Evolutionary conservation across 768 basidiomycete species (phyloP).

Genomic region (Pisolithus microcarpus): DNA sequence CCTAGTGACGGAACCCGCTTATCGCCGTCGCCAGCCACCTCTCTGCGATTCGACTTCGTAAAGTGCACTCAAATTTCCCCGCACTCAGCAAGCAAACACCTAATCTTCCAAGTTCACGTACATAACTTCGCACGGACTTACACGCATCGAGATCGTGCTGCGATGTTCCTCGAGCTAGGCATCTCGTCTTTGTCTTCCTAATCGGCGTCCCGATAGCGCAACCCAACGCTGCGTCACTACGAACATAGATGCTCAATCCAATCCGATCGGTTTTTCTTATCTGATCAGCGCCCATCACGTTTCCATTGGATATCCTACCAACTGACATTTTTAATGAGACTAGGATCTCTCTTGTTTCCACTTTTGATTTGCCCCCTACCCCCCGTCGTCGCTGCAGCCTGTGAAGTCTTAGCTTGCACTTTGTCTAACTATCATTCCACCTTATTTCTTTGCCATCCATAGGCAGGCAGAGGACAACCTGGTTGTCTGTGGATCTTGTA

Average conservation of each 20-base stretch:
- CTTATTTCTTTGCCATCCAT: conserved; percentile 2
- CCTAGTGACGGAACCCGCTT: not conserved
- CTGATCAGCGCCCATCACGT: not conserved
- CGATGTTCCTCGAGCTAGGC: conserved; percentile 8
- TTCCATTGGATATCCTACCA: conserved; percentile 6
- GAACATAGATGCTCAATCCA: not conserved
- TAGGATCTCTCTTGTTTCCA: conserved; percentile 6
- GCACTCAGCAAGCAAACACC: not conserved
- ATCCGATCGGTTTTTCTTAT: conserved; percentile 1
- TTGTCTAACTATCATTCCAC: conserved; percentile 13
- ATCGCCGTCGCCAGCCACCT: not conserved
- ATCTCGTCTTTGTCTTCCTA: not conserved
- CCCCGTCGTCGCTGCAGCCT: conserved; percentile 1
- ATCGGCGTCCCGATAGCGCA: conserved; percentile 1
- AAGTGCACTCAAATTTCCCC: not conserved
- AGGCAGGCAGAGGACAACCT: not conserved
- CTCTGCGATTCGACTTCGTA: not conserved
- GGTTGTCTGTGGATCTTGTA: conserved; percentile 6
- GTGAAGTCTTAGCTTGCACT: conserved; percentile 6
- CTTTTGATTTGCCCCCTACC: conserved; percentile 4
- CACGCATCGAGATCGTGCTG: not conserved
- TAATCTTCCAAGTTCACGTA: not conserved
- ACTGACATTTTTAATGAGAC: conserved; percentile 16
- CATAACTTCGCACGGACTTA: not conserved
- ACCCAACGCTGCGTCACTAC: conserved; percentile 13